These are phyloP conservation scores for Fusarium verticillioides DNA, from an alignment of 2,329 filamentous ascomycete species.

Conservation along the genomic window DNA sequence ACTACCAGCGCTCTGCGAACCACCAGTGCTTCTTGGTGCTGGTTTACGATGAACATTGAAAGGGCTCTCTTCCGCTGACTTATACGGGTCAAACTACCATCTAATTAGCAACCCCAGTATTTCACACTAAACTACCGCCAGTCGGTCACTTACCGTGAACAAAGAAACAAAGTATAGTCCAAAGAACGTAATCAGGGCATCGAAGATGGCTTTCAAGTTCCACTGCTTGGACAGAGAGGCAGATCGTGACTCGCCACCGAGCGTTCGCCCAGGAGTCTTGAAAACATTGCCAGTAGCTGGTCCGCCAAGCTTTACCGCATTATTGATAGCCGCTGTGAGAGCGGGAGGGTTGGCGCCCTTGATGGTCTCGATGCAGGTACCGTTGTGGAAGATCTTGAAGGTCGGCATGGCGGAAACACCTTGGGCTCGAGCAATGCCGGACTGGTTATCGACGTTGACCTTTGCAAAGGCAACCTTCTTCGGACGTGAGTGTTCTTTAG, in stretches of 20 bases:
- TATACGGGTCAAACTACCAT: slow-evolving; percentile 68
- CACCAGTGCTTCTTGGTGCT: slow-evolving; percentile 43
- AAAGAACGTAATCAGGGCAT: slow-evolving; percentile 64
- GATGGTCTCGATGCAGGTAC: slow-evolving; percentile 78
- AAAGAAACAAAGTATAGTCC: slow-evolving; percentile 71
- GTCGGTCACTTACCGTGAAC: slow-evolving; percentile 62
- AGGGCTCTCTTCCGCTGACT: slow-evolving; percentile 67
- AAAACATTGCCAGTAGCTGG: slow-evolving; percentile 61
- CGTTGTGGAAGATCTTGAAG: slow-evolving; percentile 88
- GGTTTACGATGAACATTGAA: slow-evolving; percentile 64
- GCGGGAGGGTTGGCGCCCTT: slow-evolving; percentile 82
- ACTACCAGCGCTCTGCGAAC: slow-evolving; percentile 35
- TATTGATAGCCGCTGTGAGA: slow-evolving; percentile 80
- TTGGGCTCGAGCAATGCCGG: slow-evolving; percentile 80
- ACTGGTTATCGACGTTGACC: slow-evolving; percentile 87
- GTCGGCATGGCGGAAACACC: slow-evolving; percentile 91
- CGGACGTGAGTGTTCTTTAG: slow-evolving; percentile 81
- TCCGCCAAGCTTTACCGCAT: slow-evolving; percentile 67
- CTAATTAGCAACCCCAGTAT: slow-evolving; percentile 39
- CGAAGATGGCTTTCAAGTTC: slow-evolving; percentile 59
- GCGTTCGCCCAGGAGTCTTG: slow-evolving; percentile 65
- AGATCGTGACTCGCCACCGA: slow-evolving; percentile 56
- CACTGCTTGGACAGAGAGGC: slow-evolving; percentile 28
- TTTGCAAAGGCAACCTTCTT: slow-evolving; percentile 90
- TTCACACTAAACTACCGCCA: neutral